Evolutionary conservation across 2,329 filamentous ascomycete genomes (phyloP), one percentile per base, ranked within the genome.

Genomic region (Colletotrichum truncatum): DNA sequence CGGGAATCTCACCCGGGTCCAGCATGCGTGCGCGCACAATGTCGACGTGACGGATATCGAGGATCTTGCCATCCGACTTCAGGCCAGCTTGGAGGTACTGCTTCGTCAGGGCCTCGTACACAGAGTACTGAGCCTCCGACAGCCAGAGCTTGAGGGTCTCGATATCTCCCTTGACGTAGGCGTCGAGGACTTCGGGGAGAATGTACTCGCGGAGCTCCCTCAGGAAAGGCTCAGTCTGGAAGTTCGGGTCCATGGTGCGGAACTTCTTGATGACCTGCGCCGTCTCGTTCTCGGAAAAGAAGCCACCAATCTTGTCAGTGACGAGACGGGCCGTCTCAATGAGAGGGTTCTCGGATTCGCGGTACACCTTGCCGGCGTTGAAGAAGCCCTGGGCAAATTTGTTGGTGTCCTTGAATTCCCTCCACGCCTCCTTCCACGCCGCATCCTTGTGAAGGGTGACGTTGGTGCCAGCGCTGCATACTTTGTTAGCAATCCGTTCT

Each of bases 251-350:
- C 89, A 98, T 98, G 72, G 94, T 88, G 48, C 95, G 91, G 85
- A 99, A 97, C 79, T 95, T 97, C 84, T 98, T 98, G 82, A 98
- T 97, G 34, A 99, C 96, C 87, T 91, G 91, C 28, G 96, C 96
- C 0, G 94, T 98, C 82, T 99, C 96, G 78, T 98, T 99, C 79
- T 99, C 96, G 67, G 96, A 96, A 71, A 99, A 99, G 82, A 98
- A 99, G 26, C 96, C 94, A 48, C 92, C 93, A 38, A 99, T 89
- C 63, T 92, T 89, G 78, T 99, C 96, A 30, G 94, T 95, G 71
- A 99, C 97, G 77, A 93, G 94, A 75, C 96, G 91, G 1, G 94
- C 96, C 0, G 95, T 98, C 48, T 90, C 92, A 69, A 99, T 93
- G 43, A 99, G 85, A 6, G 96, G 95, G 78, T 99, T 99, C 76